Percentiles rank a stretch among this genome's conserved stretches.
phyloP scores from a whole-genome alignment of 345 rosid genomes.

The Barbarea vulgaris region DNA sequence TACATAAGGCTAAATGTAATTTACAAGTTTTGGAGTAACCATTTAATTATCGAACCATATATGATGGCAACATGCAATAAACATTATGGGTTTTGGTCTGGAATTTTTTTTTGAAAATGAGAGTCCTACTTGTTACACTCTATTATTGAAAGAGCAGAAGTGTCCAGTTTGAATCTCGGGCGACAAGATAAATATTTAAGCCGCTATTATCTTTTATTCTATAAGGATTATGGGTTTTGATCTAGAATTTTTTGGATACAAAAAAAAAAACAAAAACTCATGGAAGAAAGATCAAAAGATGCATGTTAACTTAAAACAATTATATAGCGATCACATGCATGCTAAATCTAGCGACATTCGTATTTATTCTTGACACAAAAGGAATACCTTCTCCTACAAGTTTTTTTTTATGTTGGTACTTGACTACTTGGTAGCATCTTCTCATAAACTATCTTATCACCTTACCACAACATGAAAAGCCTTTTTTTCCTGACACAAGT shows the following conservation, averaged over 20 bases:
- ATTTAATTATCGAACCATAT: not conserved
- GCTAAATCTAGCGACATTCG: slow-evolving; percentile 1
- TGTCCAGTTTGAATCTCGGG: no score
- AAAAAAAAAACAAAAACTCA: no score
- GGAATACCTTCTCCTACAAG: slow-evolving; percentile 1
- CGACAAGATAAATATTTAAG: no score
- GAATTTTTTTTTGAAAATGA: no score
- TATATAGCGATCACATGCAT: not conserved
- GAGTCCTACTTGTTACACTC: no score
- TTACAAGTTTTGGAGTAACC: not conserved
- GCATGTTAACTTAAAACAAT: not conserved
- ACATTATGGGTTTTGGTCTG: no score
- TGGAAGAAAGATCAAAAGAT: not conserved
- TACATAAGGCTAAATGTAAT: not conserved
- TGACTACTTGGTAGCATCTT: not conserved
- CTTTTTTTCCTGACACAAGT: slow-evolving; percentile 9
- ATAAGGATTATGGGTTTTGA: no score
- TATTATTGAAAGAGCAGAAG: no score
- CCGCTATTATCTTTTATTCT: no score
- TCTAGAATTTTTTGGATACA: no score
- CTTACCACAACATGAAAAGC: not conserved
- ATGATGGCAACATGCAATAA: not conserved
- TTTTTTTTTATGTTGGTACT: not conserved
- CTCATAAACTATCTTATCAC: slow-evolving; percentile 17
- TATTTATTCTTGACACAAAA: not conserved